Conservation (phyloP, 805 yeast genomes). For the Hanseniaspora hatyaiensis region DNA sequence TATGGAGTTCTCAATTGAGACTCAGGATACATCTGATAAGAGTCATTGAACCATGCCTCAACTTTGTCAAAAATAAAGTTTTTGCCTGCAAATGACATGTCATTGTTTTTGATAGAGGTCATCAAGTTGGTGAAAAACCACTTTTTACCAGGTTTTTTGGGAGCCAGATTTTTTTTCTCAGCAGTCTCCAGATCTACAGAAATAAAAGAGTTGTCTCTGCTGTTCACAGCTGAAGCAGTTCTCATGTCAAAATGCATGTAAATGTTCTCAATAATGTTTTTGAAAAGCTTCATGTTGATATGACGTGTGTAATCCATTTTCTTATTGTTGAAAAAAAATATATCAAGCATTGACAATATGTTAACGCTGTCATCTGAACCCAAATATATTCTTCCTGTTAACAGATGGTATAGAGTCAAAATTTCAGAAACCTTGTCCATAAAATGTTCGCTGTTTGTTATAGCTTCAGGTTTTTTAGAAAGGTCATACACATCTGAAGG, state of each 20-base stretch:
- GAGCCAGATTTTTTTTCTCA: not conserved
- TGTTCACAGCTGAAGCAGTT: not conserved
- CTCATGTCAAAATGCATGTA: conserved; percentile 6
- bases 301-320: conserved; percentile 15
- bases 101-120: not conserved
- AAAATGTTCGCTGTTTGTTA: conserved; percentile 10
- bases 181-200: too few relatives aligned
- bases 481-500: conserved; percentile 7
- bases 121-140: not conserved
- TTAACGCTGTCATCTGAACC: not conserved
- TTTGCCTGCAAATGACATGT: not conserved
- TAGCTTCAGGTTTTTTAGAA: conserved; percentile 5
- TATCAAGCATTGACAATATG: not conserved
- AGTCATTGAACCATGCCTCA: not conserved
- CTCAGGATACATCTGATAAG: not conserved
- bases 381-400: not conserved
- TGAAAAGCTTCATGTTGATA: conserved; percentile 8
- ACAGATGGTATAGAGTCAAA: not conserved
- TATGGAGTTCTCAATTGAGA: not conserved
- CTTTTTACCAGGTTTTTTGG: not conserved
- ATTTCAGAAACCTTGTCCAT: conserved; percentile 14
- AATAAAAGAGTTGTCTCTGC: too few relatives aligned
- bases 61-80: not conserved
- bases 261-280: conserved; percentile 4
- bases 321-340: conserved; percentile 8